Evolutionary conservation across 371 early-diverging fungal species (phyloP).

Genomic region (Mortierella sp.): DNA sequence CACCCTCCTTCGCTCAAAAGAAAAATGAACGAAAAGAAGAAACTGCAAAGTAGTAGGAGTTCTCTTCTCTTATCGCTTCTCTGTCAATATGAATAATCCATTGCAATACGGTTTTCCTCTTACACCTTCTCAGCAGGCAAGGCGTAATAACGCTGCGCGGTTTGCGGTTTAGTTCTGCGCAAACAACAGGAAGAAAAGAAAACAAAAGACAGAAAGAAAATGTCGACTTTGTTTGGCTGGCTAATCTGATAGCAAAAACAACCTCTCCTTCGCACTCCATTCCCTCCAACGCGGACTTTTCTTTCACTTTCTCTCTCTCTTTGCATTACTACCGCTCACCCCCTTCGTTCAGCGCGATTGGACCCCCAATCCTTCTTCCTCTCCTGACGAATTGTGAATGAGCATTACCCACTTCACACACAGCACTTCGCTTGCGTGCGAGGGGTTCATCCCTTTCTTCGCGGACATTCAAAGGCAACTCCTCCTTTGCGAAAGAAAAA

Average conservation of each 20-base stretch:
- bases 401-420: neutral
- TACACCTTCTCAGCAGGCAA: neutral
- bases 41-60: neutral
- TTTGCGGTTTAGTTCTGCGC: neutral
- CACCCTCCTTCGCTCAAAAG: neutral
- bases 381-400: neutral
- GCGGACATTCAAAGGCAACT: conserved; percentile 7
- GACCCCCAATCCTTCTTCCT: neutral
- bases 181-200: neutral
- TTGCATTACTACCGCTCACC: neutral
- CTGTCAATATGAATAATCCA: neutral
- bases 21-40: neutral
- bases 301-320: neutral
- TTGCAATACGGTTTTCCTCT: neutral
- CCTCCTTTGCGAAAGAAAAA: neutral
- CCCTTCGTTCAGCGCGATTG: neutral
- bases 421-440: neutral
- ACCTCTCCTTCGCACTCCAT: neutral
- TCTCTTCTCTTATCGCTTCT: neutral
- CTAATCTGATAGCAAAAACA: neutral
- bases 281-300: conserved; percentile 7
- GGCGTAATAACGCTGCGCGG: neutral
- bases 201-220: too few relatives aligned
- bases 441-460: neutral
- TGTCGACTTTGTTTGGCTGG: neutral